Percentiles rank a stretch among this genome's conserved stretches.
Evolutionary conservation across 1,139 yeast species (phyloP).

Genomic region (Yamadazyma epiphylla): DNA sequence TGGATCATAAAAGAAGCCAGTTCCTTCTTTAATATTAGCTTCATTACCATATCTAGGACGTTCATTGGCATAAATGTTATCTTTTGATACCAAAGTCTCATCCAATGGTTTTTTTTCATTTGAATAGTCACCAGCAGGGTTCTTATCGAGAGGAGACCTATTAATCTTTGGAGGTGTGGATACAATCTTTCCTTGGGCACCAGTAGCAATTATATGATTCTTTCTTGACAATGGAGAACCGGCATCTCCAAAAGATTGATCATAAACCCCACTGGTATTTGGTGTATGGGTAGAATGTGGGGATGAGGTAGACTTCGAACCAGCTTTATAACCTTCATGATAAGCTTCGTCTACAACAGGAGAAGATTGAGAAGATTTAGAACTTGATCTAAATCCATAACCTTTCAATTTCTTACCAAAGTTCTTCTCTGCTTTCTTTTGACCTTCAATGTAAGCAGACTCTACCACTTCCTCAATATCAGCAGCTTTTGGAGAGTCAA

Average conservation of each 20-base stretch:
- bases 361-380: neutral
- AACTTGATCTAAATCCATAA: conserved; percentile 8
- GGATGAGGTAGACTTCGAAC: conserved; percentile 1
- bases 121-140: conserved; percentile 30
- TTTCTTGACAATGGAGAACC: conserved; percentile 2
- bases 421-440: conserved; percentile 15
- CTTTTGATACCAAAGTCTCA: conserved; percentile 14
- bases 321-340: conserved; percentile 8
- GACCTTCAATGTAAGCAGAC: conserved; percentile 22
- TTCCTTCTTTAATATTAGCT: conserved; percentile 24
- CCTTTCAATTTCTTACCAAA: conserved; percentile 9
- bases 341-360: conserved; percentile 7
- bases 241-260: neutral
- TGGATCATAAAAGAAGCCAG: conserved; percentile 34
- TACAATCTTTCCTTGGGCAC: conserved; percentile 29
- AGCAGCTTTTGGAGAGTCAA: neutral
- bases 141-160: conserved; percentile 26
- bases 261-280: neutral
- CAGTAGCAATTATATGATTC: conserved; percentile 5
- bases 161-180: conserved; percentile 28
- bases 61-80: conserved; percentile 13
- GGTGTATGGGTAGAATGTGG: neutral
- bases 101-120: conserved; percentile 30
- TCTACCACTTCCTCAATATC: conserved; percentile 9
- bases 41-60: conserved; percentile 27